These are phyloP conservation scores for Penicillium manginii DNA, from an alignment of 495 filamentous ascomycete genomes.

Conservation along the genomic window DNA sequence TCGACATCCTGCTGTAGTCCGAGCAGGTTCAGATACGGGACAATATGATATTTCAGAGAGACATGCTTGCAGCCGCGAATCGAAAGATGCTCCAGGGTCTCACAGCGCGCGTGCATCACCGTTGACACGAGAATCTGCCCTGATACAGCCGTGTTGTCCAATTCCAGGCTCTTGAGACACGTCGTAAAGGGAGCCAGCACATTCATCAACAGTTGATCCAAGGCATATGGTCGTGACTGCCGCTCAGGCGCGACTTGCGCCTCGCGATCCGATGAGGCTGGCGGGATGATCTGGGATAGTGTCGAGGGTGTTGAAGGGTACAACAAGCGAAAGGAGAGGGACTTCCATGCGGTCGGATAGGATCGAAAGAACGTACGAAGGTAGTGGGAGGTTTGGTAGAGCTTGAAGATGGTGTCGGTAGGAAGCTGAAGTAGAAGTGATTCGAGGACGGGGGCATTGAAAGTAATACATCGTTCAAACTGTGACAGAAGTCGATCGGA, in stretches of 20 bases:
- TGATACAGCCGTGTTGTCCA: conserved; percentile 65
- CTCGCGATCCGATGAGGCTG: conserved; percentile 39
- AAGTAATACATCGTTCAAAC: conserved; percentile 57
- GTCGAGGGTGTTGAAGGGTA: conserved; percentile 47
- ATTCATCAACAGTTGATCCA: conserved; percentile 60
- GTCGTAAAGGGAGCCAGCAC: conserved; percentile 59
- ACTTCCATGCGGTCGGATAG: conserved; percentile 65
- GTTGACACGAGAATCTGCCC: conserved; percentile 57
- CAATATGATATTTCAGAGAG: conserved; percentile 66
- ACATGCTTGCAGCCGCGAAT: conserved; percentile 69
- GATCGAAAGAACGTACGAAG: conserved; percentile 57
- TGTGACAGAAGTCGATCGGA: conserved; percentile 43
- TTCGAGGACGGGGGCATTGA: conserved; percentile 59
- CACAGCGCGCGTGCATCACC: conserved; percentile 55
- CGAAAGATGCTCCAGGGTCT: conserved; percentile 61
- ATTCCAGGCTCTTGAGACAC: conserved; percentile 58
- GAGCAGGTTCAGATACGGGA: conserved; percentile 59
- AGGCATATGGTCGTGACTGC: conserved; percentile 58
- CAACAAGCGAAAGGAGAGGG: conserved; percentile 60
- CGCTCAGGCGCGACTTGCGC: conserved; percentile 30
- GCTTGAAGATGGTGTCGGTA: conserved; percentile 57
- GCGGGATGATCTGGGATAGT: conserved; percentile 36
- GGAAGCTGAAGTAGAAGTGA: conserved; percentile 61
- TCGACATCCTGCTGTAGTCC: conserved; percentile 49
- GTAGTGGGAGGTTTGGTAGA: conserved; percentile 60